Conservation (phyloP, 768 basidiomycete genomes). For the Ramaria sp. region DNA sequence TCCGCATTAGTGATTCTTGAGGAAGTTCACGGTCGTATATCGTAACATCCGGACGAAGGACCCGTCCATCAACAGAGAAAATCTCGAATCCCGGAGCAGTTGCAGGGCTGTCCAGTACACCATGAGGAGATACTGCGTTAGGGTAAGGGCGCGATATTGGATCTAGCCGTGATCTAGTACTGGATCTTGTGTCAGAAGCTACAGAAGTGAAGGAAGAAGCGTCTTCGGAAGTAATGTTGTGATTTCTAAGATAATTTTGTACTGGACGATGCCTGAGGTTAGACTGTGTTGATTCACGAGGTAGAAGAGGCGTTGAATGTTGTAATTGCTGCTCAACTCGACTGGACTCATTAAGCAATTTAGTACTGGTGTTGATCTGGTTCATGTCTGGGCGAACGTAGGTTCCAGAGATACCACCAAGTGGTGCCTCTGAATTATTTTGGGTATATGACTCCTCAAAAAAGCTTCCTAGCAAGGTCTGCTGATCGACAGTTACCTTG, state of each 20-base stretch:
- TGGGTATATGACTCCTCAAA: not conserved
- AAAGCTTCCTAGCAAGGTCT: not conserved
- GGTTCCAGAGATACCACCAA: not conserved
- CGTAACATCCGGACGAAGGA: not conserved
- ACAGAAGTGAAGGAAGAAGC: not conserved
- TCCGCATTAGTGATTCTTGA: not conserved
- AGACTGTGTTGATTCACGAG: not conserved
- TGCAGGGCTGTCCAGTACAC: not conserved
- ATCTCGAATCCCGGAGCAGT: not conserved
- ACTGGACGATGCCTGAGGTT: not conserved
- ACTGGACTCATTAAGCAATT: not conserved
- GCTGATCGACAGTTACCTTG: not conserved
- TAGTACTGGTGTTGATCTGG: not conserved
- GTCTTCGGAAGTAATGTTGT: not conserved
- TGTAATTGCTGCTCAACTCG: not conserved
- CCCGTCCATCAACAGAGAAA: not conserved
- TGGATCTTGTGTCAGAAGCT: not conserved
- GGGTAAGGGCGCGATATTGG: not conserved
- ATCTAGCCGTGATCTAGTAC: not conserved
- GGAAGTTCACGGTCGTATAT: not conserved
- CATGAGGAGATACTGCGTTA: not conserved
- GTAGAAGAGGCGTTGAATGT: not conserved
- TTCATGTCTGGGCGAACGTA: not conserved
- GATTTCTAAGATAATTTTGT: not conserved
- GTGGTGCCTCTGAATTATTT: not conserved